Percentiles rank a stretch among this genome's conserved stretches.
Evolutionary conservation across 2,329 filamentous ascomycete genomes (phyloP).

Genomic region (Aschersonia sp.): DNA sequence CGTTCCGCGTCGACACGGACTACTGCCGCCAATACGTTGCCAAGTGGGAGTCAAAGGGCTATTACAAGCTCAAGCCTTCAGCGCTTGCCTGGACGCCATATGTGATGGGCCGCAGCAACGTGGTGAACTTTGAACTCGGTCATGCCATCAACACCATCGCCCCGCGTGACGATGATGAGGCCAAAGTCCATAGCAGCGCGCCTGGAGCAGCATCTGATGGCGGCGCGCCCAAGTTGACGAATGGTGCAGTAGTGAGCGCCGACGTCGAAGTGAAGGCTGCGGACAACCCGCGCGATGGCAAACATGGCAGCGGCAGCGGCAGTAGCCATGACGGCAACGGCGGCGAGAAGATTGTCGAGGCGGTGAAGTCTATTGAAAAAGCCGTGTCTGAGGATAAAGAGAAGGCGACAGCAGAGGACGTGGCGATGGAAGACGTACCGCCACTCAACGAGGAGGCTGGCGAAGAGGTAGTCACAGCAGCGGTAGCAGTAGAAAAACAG

Average conservation of each 20-base stretch:
- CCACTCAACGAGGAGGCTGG: too few relatives aligned
- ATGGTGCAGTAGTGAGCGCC: slow-evolving; percentile 3
- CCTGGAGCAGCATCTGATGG: background rate
- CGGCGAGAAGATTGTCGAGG: slow-evolving; percentile 8
- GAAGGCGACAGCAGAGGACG: slow-evolving; percentile 11
- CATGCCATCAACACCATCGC: slow-evolving; percentile 76
- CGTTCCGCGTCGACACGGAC: slow-evolving; percentile 69
- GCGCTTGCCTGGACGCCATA: slow-evolving; percentile 91
- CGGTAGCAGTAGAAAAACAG: background rate
- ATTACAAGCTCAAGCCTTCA: slow-evolving; percentile 69
- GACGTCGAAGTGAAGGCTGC: background rate
- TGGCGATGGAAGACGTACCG: slow-evolving; percentile 13
- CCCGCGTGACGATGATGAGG: slow-evolving; percentile 62
- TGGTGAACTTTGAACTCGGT: slow-evolving; percentile 70
- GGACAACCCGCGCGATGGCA: background rate
- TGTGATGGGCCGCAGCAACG: slow-evolving; percentile 80
- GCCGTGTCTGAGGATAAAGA: slow-evolving; percentile 17
- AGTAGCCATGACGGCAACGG: background rate
- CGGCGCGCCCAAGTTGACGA: slow-evolving; percentile 1
- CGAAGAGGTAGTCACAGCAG: background rate
- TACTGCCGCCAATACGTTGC: slow-evolving; percentile 80
- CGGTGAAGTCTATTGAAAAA: slow-evolving; percentile 17
- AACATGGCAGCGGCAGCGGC: background rate
- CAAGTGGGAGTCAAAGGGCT: slow-evolving; percentile 80
- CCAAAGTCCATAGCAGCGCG: slow-evolving; percentile 18